phyloP scores from a whole-genome alignment of 352 stramenopile species.

The Phytophthora capsici region DNA sequence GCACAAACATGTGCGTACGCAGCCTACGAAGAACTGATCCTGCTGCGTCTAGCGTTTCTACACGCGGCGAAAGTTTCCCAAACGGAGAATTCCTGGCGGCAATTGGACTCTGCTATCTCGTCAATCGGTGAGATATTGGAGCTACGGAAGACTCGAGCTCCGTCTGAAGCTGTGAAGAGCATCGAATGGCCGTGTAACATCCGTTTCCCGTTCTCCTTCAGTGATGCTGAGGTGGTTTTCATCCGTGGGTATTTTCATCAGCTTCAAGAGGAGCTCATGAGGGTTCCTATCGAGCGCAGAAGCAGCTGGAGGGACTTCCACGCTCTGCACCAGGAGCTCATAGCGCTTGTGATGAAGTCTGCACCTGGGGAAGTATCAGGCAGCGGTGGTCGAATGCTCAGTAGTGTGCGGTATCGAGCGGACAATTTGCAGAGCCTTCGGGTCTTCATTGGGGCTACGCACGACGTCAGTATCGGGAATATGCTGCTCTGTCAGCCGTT shows the following conservation, averaged over 20 bases:
- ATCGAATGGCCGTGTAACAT: conserved; percentile 42
- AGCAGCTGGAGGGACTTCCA: conserved; percentile 57
- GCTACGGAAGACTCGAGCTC: conserved; percentile 21
- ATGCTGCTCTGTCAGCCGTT: conserved; percentile 58
- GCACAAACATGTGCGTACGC: conserved; percentile 36
- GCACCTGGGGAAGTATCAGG: conserved; percentile 12
- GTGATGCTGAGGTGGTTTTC: conserved; percentile 41
- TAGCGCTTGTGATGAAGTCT: conserved; percentile 34
- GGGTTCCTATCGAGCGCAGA: conserved; percentile 29
- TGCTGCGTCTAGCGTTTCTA: conserved; percentile 62
- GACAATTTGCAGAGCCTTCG: conserved; percentile 46
- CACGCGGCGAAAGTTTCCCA: conserved; percentile 41
- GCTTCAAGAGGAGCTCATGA: conserved; percentile 41
- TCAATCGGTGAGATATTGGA: conserved; percentile 43
- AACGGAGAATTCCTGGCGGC: conserved; percentile 13
- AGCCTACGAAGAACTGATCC: conserved; percentile 58
- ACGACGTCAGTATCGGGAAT: conserved; percentile 45
- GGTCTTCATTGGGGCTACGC: conserved; percentile 53
- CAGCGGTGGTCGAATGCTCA: conserved; percentile 24
- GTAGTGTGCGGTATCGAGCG: conserved; percentile 31
- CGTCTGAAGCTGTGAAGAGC: conserved; percentile 8
- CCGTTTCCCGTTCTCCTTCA: conserved; percentile 39
- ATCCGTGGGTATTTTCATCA: conserved; percentile 43
- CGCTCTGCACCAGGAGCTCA: conserved; percentile 48
- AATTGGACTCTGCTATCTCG: conserved; percentile 31